Conservation (phyloP, 1,139 yeast species). For the Suhomyces wounanorum region DNA sequence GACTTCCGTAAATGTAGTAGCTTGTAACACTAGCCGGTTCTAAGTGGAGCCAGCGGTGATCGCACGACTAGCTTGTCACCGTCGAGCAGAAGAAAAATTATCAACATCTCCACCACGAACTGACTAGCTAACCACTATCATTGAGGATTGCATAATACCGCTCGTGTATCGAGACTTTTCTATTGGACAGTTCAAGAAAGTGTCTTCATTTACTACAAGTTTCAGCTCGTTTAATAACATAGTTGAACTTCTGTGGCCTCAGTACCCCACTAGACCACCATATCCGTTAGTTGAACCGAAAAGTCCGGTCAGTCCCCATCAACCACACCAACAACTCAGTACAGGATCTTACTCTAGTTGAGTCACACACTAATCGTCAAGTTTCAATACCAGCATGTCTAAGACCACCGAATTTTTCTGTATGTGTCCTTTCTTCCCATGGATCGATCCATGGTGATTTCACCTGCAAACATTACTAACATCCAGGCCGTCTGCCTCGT, state of each 20-base stretch:
- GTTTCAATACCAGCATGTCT: conserved; percentile 17
- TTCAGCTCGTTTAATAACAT: neutral
- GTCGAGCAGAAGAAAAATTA: conserved; percentile 12
- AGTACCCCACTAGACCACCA: neutral
- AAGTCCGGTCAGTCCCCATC: conserved; percentile 1
- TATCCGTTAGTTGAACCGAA: neutral
- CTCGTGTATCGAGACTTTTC: neutral
- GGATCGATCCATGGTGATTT: neutral
- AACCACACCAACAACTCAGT: neutral
- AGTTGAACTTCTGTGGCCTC: conserved; percentile 1
- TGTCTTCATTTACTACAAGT: neutral
- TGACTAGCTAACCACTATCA: neutral
- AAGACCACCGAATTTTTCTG: conserved; percentile 22
- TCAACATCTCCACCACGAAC: conserved; percentile 3
- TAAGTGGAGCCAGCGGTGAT: neutral
- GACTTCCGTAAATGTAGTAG: neutral
- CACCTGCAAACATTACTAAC: conserved; percentile 12
- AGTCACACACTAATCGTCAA: neutral
- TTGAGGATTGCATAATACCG: neutral
- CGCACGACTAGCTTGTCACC: conserved; percentile 8
- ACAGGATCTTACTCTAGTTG: neutral
- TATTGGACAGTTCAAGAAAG: neutral
- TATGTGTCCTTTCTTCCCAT: conserved; percentile 12
- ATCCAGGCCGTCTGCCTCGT: conserved; percentile 22
- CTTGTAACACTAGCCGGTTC: neutral